These are phyloP conservation scores for Plasmodium sp. DNA, from an alignment of 169 alveolate species.

Conservation along the genomic window DNA sequence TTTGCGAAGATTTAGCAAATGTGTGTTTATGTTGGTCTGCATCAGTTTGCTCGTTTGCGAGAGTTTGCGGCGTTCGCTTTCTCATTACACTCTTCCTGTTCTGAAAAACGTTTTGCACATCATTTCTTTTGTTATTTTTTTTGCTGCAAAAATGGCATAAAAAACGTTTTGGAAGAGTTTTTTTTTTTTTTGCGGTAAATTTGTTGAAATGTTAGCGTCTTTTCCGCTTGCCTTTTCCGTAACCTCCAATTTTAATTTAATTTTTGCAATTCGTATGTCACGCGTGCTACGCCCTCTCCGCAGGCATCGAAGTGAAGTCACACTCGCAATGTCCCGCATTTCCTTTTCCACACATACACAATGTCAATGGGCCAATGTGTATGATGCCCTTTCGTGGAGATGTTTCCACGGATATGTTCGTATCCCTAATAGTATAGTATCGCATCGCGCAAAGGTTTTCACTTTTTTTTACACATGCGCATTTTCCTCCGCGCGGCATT, in stretches of 20 bases:
- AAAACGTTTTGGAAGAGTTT: not conserved
- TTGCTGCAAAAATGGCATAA: not conserved
- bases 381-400: not conserved
- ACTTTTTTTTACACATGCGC: not conserved
- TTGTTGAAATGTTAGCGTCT: slow-evolving; percentile 3
- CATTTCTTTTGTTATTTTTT: not conserved
- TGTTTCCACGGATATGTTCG: not conserved
- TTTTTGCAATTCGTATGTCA: not conserved
- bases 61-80: not conserved
- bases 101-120: not conserved
- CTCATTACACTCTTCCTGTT: not conserved
- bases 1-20: not conserved
- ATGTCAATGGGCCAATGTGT: not conserved
- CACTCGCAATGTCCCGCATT: not conserved
- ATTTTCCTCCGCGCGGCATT: not conserved
- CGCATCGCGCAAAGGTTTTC: not conserved
- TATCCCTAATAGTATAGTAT: not conserved
- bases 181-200: not conserved
- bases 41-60: not conserved
- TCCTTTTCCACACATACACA: not conserved
- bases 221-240: not conserved
- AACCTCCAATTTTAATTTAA: not conserved
- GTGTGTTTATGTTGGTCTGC: not conserved
- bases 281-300: not conserved
- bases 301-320: not conserved